phyloP scores from a whole-genome alignment of 2,329 filamentous ascomycete genomes.

The Pestalotiopsis sp. region DNA sequence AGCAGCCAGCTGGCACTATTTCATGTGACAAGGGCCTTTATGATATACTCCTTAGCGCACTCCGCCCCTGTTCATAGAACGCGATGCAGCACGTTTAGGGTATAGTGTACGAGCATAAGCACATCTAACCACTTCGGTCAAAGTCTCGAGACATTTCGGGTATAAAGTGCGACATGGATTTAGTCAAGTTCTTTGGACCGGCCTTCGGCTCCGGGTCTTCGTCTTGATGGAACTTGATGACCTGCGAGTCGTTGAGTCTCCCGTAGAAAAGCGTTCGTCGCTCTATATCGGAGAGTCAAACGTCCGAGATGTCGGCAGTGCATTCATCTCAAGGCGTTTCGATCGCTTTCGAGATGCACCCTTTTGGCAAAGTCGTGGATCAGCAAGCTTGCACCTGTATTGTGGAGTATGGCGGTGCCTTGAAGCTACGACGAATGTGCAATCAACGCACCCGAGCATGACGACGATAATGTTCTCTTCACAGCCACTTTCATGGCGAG shows the following conservation, averaged over 20 bases:
- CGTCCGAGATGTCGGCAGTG: not conserved
- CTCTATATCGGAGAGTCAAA: not conserved
- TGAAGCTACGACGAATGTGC: not conserved
- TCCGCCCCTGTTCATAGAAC: too few relatives aligned
- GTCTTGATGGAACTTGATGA: not conserved
- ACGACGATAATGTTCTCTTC: not conserved
- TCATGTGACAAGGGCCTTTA: too few relatives aligned
- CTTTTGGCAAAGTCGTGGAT: not conserved
- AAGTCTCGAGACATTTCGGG: not conserved
- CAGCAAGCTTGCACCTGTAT: not conserved
- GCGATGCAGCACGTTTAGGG: not conserved
- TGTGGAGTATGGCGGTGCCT: not conserved
- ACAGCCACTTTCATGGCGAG: not conserved
- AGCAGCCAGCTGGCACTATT: too few relatives aligned
- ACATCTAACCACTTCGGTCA: not conserved
- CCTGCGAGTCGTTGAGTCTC: not conserved
- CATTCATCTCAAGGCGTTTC: not conserved
- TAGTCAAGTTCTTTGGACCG: not conserved
- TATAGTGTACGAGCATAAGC: not conserved
- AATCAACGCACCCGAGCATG: not conserved
- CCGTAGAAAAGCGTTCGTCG: not conserved
- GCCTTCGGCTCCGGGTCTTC: not conserved
- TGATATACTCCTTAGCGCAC: too few relatives aligned
- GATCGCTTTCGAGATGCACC: not conserved
- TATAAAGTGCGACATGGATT: not conserved